A percentile compares a stretch with the other conserved stretches of the same genome.
phyloP scores from a whole-genome alignment of 805 yeast genomes.

The Ogataea siamensis region DNA sequence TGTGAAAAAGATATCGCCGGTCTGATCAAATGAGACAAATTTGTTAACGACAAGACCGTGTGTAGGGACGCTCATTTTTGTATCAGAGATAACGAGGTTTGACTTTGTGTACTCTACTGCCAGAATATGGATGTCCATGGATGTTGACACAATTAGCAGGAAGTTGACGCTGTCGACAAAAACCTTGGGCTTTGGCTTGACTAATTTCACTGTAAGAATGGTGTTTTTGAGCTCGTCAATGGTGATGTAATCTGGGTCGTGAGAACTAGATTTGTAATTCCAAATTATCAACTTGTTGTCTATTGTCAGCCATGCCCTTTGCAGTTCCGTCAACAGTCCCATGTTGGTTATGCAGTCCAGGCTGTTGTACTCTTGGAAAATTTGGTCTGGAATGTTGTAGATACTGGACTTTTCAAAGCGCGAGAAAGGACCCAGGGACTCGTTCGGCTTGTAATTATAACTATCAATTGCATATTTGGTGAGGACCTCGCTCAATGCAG shows the following conservation, averaged over 20 bases:
- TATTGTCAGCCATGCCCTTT: slow-evolving; percentile 80
- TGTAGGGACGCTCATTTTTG: slow-evolving; percentile 75
- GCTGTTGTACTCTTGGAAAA: slow-evolving; percentile 67
- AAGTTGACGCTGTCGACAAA: slow-evolving; percentile 77
- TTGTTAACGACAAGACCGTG: slow-evolving; percentile 74
- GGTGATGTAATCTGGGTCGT: slow-evolving; percentile 62
- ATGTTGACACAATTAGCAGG: slow-evolving; percentile 74
- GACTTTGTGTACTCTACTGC: slow-evolving; percentile 58
- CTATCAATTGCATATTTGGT: slow-evolving; percentile 66
- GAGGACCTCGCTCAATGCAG: slow-evolving; percentile 51
- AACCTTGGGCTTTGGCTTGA: slow-evolving; percentile 77
- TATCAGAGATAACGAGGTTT: slow-evolving; percentile 70
- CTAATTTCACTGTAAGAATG: slow-evolving; percentile 70
- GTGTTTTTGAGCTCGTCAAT: slow-evolving; percentile 81
- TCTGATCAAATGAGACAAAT: slow-evolving; percentile 54
- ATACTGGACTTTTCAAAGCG: slow-evolving; percentile 73
- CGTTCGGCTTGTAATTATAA: slow-evolving; percentile 49
- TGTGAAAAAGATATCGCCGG: slow-evolving; percentile 80
- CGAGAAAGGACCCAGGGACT: slow-evolving; percentile 53
- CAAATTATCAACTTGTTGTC: slow-evolving; percentile 83
- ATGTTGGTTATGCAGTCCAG: slow-evolving; percentile 67
- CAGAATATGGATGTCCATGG: slow-evolving; percentile 70
- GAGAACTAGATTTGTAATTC: slow-evolving; percentile 55
- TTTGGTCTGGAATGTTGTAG: slow-evolving; percentile 74
- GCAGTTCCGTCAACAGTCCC: slow-evolving; percentile 81